These are phyloP conservation scores for Oryza meridionalis DNA, from an alignment of 176 grass and related monocot species.

Conservation along the genomic window DNA sequence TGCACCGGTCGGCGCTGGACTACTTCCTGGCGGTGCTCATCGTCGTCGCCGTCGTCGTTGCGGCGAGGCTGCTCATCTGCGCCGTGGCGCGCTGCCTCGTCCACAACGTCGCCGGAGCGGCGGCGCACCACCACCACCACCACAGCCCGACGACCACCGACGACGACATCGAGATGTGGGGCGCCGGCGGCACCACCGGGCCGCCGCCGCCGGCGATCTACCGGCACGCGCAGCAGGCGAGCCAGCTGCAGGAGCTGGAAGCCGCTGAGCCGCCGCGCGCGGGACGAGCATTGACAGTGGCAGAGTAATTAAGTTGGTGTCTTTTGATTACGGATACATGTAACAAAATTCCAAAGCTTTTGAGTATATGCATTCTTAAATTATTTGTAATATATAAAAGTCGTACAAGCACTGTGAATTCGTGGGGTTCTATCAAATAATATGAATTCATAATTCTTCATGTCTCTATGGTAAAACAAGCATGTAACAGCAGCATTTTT, in stretches of 20 bases:
- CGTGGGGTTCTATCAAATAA: no score
- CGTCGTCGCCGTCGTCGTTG: conserved; percentile 33
- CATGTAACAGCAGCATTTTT: no score
- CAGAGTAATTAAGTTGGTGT: neutral
- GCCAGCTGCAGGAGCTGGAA: neutral
- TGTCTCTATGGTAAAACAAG: no score
- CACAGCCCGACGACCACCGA: conserved; percentile 40
- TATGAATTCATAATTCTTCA: no score
- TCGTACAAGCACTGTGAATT: no score
- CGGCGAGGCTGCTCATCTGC: conserved; percentile 39
- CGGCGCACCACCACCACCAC: conserved; percentile 23
- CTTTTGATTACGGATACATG: no score
- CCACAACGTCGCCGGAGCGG: neutral
- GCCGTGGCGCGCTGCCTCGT: conserved; percentile 41
- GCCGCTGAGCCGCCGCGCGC: neutral
- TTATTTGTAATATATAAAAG: no score
- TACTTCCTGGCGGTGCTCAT: conserved; percentile 47
- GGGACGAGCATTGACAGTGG: neutral
- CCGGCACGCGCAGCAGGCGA: neutral
- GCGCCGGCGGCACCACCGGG: conserved; percentile 10
- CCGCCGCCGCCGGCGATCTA: neutral
- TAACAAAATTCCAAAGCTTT: neutral
- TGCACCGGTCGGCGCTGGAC: conserved; percentile 43
- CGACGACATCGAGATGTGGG: conserved; percentile 44
- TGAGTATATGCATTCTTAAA: neutral